These are phyloP conservation scores for Vaccinium darrowii DNA, from an alignment of 148 eudicot genomes.

Conservation along the genomic window DNA sequence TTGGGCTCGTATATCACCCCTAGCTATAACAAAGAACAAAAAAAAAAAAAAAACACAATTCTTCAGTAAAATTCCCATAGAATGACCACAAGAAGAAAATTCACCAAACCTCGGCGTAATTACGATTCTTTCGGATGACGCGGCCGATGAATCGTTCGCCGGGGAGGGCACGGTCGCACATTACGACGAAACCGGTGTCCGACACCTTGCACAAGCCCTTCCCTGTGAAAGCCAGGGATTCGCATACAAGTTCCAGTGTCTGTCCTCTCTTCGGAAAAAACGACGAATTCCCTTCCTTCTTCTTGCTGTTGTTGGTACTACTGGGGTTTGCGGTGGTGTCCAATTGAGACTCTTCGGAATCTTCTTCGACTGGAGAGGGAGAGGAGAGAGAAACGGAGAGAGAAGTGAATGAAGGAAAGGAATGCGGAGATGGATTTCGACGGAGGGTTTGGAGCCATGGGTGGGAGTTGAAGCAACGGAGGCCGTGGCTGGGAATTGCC, in stretches of 20 bases:
- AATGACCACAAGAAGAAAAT: background rate
- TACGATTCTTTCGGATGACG: slow-evolving; percentile 76
- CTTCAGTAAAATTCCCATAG: background rate
- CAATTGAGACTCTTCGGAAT: slow-evolving; percentile 23
- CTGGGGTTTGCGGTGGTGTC: slow-evolving; percentile 1
- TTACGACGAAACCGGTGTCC: slow-evolving; percentile 72
- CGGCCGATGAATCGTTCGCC: slow-evolving; percentile 88
- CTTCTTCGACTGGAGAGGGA: slow-evolving; percentile 17
- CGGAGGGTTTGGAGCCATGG: slow-evolving; percentile 44
- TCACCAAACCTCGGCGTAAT: slow-evolving; percentile 69
- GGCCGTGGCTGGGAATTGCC: slow-evolving; percentile 29
- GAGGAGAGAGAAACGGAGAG: slow-evolving; percentile 17
- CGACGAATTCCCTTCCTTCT: slow-evolving; percentile 15
- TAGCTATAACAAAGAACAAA: background rate
- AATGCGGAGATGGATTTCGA: slow-evolving; percentile 2
- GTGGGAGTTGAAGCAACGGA: slow-evolving; percentile 39
- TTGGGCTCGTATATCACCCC: background rate
- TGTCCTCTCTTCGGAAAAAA: slow-evolving; percentile 89
- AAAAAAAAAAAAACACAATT: no score
- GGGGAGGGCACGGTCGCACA: slow-evolving; percentile 96
- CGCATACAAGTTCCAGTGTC: slow-evolving; percentile 72
- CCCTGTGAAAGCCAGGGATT: slow-evolving; percentile 73
- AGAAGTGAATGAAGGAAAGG: slow-evolving; percentile 20
- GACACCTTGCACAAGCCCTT: slow-evolving; percentile 83
- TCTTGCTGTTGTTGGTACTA: background rate